Percentiles rank a stretch among this genome's conserved stretches.
Conservation (phyloP, 345 rosid genomes). For the Pistacia atlantica region DNA sequence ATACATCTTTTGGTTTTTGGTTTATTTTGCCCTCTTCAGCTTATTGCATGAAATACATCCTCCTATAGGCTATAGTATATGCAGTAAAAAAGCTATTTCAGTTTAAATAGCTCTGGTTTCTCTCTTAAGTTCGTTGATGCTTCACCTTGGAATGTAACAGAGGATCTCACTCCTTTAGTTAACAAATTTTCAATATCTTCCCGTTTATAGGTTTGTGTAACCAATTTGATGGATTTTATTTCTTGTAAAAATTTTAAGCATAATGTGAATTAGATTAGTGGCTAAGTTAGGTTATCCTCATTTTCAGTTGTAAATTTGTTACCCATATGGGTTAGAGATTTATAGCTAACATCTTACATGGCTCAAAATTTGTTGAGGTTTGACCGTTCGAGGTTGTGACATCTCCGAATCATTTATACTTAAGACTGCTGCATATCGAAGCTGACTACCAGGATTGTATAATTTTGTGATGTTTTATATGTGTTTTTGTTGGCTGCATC, state of each 20-base stretch:
- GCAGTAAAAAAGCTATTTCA: conserved; percentile 10
- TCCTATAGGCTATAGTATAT: not conserved
- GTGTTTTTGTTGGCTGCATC: too few species aligned
- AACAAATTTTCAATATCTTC: not conserved
- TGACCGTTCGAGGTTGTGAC: not conserved
- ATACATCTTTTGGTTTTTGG: not conserved
- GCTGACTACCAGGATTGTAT: too few species aligned
- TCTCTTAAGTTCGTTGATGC: conserved; percentile 8
- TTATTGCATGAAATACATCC: not conserved
- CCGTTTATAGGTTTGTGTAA: conserved; percentile 16
- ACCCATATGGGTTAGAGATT: not conserved
- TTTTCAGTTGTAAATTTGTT: not conserved
- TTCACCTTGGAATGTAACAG: conserved; percentile 16
- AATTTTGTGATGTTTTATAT: too few species aligned
- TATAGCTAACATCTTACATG: too few species aligned
- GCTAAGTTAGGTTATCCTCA: not conserved
- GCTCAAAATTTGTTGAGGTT: not conserved
- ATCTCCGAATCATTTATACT: not conserved
- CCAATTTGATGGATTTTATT: conserved; percentile 10
- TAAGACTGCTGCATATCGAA: too few species aligned
- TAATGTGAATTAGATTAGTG: conserved; percentile 17
- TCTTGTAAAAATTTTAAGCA: conserved; percentile 13
- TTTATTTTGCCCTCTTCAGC: conserved; percentile 6
- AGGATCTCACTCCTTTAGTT: conserved; percentile 23
- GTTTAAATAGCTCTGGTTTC: not conserved